Evolutionary conservation across 2,329 filamentous ascomycete genomes (phyloP).

Genomic region (Hymenoscyphus occultus): DNA sequence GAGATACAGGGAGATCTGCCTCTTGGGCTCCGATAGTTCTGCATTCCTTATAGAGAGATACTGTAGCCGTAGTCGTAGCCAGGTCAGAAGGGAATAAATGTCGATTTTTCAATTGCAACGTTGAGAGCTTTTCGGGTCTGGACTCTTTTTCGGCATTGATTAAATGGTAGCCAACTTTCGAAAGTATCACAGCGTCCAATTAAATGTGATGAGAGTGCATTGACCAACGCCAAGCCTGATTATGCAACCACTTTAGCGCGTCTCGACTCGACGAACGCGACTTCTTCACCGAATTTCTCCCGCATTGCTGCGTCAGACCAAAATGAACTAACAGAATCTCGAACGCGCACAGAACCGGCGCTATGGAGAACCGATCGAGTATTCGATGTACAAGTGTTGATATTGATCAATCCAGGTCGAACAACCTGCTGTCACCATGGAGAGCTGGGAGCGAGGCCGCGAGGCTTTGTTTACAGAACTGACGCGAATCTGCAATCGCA

Average conservation of each 20-base stretch:
- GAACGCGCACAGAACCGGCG: slow-evolving; percentile 1
- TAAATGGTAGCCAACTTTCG: background rate
- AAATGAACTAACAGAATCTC: background rate
- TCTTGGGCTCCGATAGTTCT: background rate
- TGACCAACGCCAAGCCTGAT: no score
- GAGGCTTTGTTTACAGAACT: slow-evolving; percentile 27
- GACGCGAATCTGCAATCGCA: slow-evolving; percentile 23
- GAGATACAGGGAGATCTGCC: background rate
- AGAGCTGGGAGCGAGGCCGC: slow-evolving; percentile 30
- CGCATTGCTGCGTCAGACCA: background rate
- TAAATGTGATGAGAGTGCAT: background rate
- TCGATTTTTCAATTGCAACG: background rate
- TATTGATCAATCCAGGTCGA: background rate
- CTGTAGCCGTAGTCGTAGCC: no score
- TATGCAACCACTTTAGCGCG: background rate
- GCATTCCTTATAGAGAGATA: background rate
- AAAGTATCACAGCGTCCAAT: background rate
- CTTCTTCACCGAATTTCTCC: background rate
- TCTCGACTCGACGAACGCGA: background rate
- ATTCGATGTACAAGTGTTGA: background rate
- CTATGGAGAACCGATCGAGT: background rate
- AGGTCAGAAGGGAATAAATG: background rate
- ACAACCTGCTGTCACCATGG: slow-evolving; percentile 22
- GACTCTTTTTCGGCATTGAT: background rate
- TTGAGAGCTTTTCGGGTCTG: background rate